Evolutionary conservation across 164 flowering plant genomes (phyloP), one percentile per base, ranked within the genome.

Genomic region (Malania oleifera): DNA sequence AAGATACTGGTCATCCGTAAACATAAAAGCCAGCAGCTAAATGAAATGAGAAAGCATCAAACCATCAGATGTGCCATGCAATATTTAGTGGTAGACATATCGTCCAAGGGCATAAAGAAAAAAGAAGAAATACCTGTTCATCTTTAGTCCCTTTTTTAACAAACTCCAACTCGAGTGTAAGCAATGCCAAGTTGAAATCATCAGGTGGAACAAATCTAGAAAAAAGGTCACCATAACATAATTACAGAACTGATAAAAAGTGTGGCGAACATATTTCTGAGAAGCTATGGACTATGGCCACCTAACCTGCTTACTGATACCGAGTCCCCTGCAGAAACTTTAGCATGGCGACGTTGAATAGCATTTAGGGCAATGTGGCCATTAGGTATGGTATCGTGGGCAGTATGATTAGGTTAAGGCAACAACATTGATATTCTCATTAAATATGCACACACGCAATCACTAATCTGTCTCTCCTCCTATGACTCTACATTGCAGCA

Each of bases 331-430:
- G 75, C 56, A 48, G 99, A 95, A 70, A 82, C 99, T 71, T 71
- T 83, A 1, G 84, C 81, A 57, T 81, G 73, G 15, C 89, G 81
- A 0, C 99, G 84, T 54, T 93, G 99, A 59, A 86, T 75, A 7
- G 88, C 78, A 77, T 90, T 93, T 28, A 93, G 71, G 10, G 69
- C 96, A 67, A 90, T 76, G 11, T 66, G 65, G 27, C 96, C 99
- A 45, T 59, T 73, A 29, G 59, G 73, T 24, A 93, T 71, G 52
- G 70, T 70, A 41, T 74, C 75, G 69, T 93, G 87, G 58, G 74
- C 67, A 63, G 97, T 88, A 56, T 52, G 19, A 35, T 19, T 65
- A 22, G 24, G 80, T 84, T 75, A 87, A 90, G 87, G 82, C 41
- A 49, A 63, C 53, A 68, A 25, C 47, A 1, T 27, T 56, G 19